These are phyloP conservation scores for Moniliophthora roreri DNA, from an alignment of 1,284 basidiomycete species.

Conservation along the genomic window DNA sequence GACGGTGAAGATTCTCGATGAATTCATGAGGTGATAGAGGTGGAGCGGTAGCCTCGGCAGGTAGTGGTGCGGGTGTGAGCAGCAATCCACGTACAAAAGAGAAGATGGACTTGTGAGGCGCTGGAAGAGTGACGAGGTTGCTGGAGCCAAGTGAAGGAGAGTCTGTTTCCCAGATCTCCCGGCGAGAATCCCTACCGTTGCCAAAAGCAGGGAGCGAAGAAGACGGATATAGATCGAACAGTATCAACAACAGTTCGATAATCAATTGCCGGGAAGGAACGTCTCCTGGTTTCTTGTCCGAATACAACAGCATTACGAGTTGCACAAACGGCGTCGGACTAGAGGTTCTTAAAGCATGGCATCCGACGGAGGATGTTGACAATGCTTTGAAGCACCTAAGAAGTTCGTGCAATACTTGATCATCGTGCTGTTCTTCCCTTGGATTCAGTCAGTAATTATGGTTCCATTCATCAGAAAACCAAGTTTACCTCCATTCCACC, in stretches of 20 bases:
- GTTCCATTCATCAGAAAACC: not conserved
- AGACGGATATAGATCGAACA: conserved; percentile 83
- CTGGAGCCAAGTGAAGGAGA: conserved; percentile 36
- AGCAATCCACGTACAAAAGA: conserved; percentile 70
- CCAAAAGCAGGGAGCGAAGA: conserved; percentile 59
- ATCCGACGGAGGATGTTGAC: conserved; percentile 85
- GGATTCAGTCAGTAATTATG: conserved; percentile 5
- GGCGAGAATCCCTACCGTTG: conserved; percentile 34
- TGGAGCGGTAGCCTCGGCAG: conserved; percentile 62
- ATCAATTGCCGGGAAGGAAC: conserved; percentile 88
- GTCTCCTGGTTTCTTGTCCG: conserved; percentile 97
- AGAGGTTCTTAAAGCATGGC: conserved; percentile 77
- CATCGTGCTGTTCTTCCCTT: conserved; percentile 97
- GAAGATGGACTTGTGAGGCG: conserved; percentile 70
- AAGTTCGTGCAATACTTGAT: conserved; percentile 90
- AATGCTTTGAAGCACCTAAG: conserved; percentile 94
- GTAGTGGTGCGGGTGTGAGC: conserved; percentile 73
- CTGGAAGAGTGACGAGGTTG: conserved; percentile 59
- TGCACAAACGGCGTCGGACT: conserved; percentile 87
- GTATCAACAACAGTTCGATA: conserved; percentile 76
- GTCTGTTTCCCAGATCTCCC: conserved; percentile 56
- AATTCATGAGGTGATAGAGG: conserved; percentile 84
- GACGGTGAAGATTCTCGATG: conserved; percentile 80
- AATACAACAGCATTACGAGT: conserved; percentile 84
- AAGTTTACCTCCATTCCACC: conserved; percentile 89